A percentile compares a stretch with the other conserved stretches of the same genome.
Evolutionary conservation across 306 rosid genomes (phyloP).

Genomic region (Medicago arabica): DNA sequence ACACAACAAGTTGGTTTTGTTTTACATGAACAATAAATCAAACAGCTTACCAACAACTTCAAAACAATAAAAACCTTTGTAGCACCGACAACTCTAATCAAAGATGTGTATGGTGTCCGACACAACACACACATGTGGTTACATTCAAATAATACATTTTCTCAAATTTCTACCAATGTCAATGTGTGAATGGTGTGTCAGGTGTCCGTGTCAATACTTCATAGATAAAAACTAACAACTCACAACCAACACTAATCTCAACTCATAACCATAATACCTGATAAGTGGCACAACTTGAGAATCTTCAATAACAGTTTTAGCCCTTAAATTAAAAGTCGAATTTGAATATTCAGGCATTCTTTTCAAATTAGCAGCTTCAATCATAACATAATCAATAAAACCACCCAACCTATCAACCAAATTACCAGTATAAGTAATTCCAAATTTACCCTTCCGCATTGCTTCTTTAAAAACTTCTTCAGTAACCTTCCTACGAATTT

Average conservation of each 20-base stretch:
- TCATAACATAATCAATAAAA: conserved; percentile 76
- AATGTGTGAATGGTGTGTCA: too few relatives aligned
- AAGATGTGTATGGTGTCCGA: too few relatives aligned
- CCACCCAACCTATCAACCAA: conserved; percentile 54
- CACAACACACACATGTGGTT: too few relatives aligned
- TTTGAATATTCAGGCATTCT: conserved; percentile 64
- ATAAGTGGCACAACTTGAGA: conserved; percentile 80
- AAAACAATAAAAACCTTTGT: neutral
- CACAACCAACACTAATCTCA: neutral
- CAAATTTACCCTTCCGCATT: conserved; percentile 80
- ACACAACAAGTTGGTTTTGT: neutral
- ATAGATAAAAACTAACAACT: too few relatives aligned
- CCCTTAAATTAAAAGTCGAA: conserved; percentile 78
- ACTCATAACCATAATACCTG: conserved; percentile 51
- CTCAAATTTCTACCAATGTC: too few relatives aligned
- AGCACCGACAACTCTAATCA: too few relatives aligned
- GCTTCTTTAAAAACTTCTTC: conserved; percentile 77
- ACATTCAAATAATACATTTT: too few relatives aligned
- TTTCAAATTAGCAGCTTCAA: conserved; percentile 84
- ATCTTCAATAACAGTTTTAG: conserved; percentile 74
- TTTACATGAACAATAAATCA: conserved; percentile 25
- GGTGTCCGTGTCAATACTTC: too few relatives aligned
- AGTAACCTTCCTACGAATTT: conserved; percentile 85
- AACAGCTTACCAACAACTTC: conserved; percentile 39
- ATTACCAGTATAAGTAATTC: conserved; percentile 75